Base-by-base conservation (phyloP, 2,329 filamentous ascomycete species). In the Delphinella strobiligena region DNA sequence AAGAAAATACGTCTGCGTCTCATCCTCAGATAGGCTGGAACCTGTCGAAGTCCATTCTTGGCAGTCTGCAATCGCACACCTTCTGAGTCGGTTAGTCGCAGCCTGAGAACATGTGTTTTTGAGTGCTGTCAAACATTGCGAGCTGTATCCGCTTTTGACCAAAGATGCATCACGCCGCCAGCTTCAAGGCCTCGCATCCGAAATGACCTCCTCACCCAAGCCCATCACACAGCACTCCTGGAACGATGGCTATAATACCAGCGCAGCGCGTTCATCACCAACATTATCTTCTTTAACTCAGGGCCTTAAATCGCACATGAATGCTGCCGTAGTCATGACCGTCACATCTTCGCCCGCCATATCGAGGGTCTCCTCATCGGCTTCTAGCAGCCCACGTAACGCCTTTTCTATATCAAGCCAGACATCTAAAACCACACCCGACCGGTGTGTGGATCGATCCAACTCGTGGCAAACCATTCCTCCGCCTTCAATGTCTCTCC, bases 351-450 rank as follows among this genome's bases (percentile, higher is more conserved):
- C 51, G 14, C 49, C 51, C 16, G 43, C 45, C 36, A 43, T 60
- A 46, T 56, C 42, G 47, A 62, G 58, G 19, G 52, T 58, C 32
- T 51, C 54, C 41, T 56, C 61, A 22, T 51, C 51, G 18, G 45
- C 43, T 32, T 54, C 61, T 36, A 56, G 51, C 52, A 66, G 61
- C 45, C 63, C 62, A 14, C 51, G 57, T 18, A 56, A 58, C 18
- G 54, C 54, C 10, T 54, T 59, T 34, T 56, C 55, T 24, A 48
- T 52, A 15, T 40, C 40, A 16, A 35, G 35, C 10, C 37, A 44
- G 44, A 50, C 72, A 47, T 74, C 71, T 41, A 72, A 68, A 39
- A 69, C 70, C 2, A 83, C 81, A 0, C 80, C 81, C 4, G 80
- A 85, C 49, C 34, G 31, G 18, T 35, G 36, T 36, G 37, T 38